Percentiles rank a stretch among this genome's conserved stretches.
Conservation (phyloP, 169 alveolate species). For the Eimeria falciformis region DNA sequence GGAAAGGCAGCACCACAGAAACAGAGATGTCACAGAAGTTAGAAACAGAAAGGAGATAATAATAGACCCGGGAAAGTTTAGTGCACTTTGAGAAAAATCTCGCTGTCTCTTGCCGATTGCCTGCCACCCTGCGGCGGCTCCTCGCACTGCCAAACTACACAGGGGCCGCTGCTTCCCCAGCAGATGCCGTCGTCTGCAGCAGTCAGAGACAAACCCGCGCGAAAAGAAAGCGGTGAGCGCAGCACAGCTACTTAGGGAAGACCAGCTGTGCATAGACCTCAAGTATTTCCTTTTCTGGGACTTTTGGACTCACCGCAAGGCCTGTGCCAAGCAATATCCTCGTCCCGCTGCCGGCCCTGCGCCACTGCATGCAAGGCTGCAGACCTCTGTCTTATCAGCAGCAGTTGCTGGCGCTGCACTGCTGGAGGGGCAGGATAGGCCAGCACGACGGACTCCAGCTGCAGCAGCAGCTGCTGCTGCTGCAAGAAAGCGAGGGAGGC, state of each 20-base stretch:
- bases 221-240: no score
- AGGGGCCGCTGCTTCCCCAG: no score
- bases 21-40: neutral
- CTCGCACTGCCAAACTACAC: neutral
- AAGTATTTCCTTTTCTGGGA: no score
- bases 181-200: no score
- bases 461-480: neutral
- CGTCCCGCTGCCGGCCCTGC: no score
- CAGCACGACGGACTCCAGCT: neutral
- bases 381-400: neutral
- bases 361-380: neutral
- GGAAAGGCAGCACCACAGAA: no score
- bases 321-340: no score
- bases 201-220: no score
- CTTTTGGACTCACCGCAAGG: no score
- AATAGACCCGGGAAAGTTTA: neutral
- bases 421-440: constrained; percentile 11
- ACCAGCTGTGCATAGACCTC: no score
- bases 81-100: neutral
- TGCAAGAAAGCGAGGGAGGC: neutral
- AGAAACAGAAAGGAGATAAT: neutral
- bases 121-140: neutral
- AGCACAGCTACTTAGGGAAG: no score
- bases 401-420: neutral
- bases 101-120: neutral